Evolutionary conservation across 2,329 filamentous ascomycete genomes (phyloP).

Genomic region (Emergomyces africanus): DNA sequence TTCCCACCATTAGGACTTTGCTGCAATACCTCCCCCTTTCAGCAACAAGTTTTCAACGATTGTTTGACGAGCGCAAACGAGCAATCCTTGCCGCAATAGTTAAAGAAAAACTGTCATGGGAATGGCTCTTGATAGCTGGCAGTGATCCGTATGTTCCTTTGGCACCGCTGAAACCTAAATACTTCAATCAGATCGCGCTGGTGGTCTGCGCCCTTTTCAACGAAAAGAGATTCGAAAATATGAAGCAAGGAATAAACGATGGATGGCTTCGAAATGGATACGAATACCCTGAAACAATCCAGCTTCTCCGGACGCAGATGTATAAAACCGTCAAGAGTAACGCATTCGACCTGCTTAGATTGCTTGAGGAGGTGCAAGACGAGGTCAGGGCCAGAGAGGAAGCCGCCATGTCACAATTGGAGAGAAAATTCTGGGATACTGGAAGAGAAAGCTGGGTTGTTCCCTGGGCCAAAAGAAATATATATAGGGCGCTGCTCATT

Average conservation of each 20-base stretch:
- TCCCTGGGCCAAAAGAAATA: neutral
- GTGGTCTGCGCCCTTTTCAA: neutral
- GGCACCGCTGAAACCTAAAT: neutral
- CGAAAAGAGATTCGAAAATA: neutral
- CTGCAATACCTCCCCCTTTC: constrained; percentile 1
- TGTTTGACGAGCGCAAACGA: neutral
- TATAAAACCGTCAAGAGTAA: neutral
- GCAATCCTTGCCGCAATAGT: neutral
- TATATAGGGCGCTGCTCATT: constrained; percentile 2
- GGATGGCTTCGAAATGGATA: neutral
- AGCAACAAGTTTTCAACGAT: neutral
- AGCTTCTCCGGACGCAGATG: neutral
- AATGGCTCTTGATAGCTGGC: neutral
- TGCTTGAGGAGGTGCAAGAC: constrained; percentile 1
- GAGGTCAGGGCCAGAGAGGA: neutral
- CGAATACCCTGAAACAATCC: neutral
- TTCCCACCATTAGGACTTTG: neutral
- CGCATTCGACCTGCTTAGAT: neutral
- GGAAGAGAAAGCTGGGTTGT: neutral
- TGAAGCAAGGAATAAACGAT: neutral
- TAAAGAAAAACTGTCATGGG: neutral
- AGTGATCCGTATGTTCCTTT: neutral
- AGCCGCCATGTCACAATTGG: neutral
- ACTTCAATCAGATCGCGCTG: neutral
- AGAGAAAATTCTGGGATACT: neutral